Evolutionary conservation across 495 filamentous ascomycete genomes (phyloP).

Genomic region (Podospora conica): DNA sequence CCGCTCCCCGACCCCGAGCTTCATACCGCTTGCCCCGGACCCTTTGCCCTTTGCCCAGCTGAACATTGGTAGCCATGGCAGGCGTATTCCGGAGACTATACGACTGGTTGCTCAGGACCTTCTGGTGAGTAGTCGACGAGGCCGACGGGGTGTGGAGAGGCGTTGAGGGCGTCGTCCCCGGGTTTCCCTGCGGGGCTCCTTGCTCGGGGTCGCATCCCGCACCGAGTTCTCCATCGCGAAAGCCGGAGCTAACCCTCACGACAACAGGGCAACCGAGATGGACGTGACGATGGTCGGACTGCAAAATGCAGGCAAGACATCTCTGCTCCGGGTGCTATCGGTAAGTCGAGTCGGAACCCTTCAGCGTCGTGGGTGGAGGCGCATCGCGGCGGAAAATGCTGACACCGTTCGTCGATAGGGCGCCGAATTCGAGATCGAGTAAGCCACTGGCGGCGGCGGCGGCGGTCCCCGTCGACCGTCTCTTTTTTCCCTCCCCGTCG

Average conservation of each 20-base stretch:
- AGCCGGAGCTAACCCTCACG: conserved; percentile 22
- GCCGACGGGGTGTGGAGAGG: not conserved
- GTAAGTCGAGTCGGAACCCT: conserved; percentile 51
- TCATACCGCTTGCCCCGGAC: not conserved
- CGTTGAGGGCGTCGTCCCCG: not conserved
- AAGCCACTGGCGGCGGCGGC: conserved; percentile 36
- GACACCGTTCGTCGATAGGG: conserved; percentile 50
- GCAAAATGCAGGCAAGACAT: conserved; percentile 98
- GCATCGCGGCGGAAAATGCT: not conserved
- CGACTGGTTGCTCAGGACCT: conserved; percentile 95
- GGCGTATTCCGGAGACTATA: conserved; percentile 78
- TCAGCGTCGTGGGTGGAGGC: not conserved
- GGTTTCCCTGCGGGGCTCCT: conserved; percentile 10
- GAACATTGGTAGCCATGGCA: conserved; percentile 22
- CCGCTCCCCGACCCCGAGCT: conserved; percentile 20
- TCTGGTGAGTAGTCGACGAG: conserved; percentile 68
- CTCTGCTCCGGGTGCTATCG: conserved; percentile 84
- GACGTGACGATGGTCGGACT: conserved; percentile 99
- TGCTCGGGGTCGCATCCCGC: conserved; percentile 13
- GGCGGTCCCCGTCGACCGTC: conserved; percentile 2
- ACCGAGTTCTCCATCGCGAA: not conserved
- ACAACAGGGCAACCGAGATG: conserved; percentile 89
- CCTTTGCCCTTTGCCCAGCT: not conserved
- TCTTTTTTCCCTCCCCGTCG: conserved; percentile 1
- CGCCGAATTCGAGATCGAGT: conserved; percentile 98